Percentiles rank a stretch among this genome's conserved stretches.
Conservation (phyloP, 108 stramenopile species). For the Skeletonema marinoi region DNA sequence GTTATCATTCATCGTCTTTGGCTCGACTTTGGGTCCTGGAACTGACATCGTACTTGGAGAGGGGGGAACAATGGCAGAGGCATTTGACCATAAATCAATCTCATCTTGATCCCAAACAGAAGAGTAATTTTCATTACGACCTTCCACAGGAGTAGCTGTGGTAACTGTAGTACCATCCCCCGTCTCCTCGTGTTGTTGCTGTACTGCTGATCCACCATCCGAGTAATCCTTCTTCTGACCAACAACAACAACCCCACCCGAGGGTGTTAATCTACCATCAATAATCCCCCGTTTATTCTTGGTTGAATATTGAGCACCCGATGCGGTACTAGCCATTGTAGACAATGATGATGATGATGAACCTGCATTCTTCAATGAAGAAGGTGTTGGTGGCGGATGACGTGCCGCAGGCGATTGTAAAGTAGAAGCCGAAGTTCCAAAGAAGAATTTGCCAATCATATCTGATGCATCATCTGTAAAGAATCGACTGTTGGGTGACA, state of each 20-base stretch:
- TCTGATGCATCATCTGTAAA: slow-evolving; percentile 48
- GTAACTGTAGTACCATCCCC: background rate
- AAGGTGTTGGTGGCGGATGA: background rate
- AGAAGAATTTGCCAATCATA: slow-evolving; percentile 41
- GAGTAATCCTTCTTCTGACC: background rate
- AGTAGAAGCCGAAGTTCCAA: slow-evolving; percentile 11
- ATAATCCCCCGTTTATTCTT: background rate
- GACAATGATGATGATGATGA: background rate
- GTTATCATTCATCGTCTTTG: background rate
- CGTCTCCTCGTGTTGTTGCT: background rate
- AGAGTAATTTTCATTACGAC: background rate
- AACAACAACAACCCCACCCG: background rate
- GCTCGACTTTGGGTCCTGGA: slow-evolving; percentile 6
- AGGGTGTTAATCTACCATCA: background rate
- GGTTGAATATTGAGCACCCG: background rate
- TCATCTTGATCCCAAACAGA: slow-evolving; percentile 55
- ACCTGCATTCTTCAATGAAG: background rate
- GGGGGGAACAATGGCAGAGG: background rate
- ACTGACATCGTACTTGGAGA: slow-evolving; percentile 23
- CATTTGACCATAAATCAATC: slow-evolving; percentile 48
- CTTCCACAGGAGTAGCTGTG: background rate
- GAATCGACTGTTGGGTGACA: slow-evolving; percentile 13
- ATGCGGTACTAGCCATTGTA: background rate
- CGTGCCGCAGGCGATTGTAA: background rate
- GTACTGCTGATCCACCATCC: background rate